Evolutionary conservation across 441 rosid species (phyloP), one percentile per base, ranked within the genome.

Genomic region (Erodium trifolium): DNA sequence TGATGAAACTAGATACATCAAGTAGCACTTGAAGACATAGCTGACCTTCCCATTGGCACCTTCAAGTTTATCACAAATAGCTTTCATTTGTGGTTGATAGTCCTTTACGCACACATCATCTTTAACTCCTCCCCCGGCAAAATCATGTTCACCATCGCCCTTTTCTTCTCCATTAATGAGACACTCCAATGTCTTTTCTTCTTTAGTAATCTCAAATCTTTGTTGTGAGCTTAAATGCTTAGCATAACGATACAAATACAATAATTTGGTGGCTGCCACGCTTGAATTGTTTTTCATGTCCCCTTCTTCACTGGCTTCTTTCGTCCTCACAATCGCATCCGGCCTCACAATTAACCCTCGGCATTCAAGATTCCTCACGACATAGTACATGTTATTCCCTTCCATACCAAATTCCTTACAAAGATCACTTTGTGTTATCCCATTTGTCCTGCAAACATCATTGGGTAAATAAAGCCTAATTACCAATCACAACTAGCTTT

Each of bases 151-250:
- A 41, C 29, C 53, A 1, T 43, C 70, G 68, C 74, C 76, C 75
- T 66, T 78, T 68, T 79, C 91, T 53, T 73, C 81, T 23, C 64
- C 79, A 66, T 68, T 73, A 68, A 67, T 74, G 65, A 79, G 55
- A 67, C 68, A 70, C 34, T 75, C 87, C 19, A 41, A 19, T 35
- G 67, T 63, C 47, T 75, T 81, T 51, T 79, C 88, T 73, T 85
- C 93, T 82, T 79, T 86, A 74, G 82, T 85, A 65, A 90, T 85
- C 77, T 90, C 98, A 77, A 87, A 75, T 72, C 82, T 85, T 78
- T 94, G 96, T 70, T 88, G 92, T 43, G 82, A 82, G 31, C 88
- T 87, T 78, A 92, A 81, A 76, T 86, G 91, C 84, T 86, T 92
- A 10, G 97, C 96, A 63, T 86, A 89, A 12, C 95, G 90, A 59